These are phyloP conservation scores for Triticum dicoccoides DNA, from an alignment of 176 grass and related monocot genomes.

Conservation along the genomic window DNA sequence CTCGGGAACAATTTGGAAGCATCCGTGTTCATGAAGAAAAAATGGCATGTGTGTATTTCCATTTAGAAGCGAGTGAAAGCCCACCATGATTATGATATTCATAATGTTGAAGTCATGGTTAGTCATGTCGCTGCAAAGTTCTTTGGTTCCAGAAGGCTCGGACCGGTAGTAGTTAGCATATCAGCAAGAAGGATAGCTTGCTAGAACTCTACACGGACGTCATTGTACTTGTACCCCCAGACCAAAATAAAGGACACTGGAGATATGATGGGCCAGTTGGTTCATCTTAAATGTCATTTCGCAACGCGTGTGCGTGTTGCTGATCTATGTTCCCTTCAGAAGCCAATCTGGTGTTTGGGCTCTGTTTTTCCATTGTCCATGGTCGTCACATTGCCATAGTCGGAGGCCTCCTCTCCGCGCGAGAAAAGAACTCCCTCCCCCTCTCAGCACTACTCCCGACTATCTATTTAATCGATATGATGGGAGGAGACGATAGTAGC, in stretches of 20 bases:
- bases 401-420: too few relatives aligned
- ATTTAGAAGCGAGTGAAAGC: not conserved
- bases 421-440: too few relatives aligned
- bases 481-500: too few relatives aligned
- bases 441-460: too few relatives aligned
- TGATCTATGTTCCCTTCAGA: not conserved
- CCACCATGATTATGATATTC: not conserved
- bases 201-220: not conserved
- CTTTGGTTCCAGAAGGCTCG: not conserved
- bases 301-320: not conserved
- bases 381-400: too few relatives aligned
- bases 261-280: not conserved
- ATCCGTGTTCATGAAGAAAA: not conserved
- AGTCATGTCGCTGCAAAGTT: not conserved
- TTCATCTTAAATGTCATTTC: not conserved
- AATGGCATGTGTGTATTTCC: not conserved
- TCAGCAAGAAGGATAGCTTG: not conserved
- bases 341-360: too few relatives aligned
- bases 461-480: too few relatives aligned
- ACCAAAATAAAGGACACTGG: not conserved
- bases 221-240: not conserved
- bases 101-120: not conserved
- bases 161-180: slow-evolving; percentile 1
- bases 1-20: not conserved
- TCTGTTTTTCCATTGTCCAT: too few relatives aligned